Evolutionary conservation across 352 stramenopile species (phyloP).

Genomic region (Globisporangium okanoganense): DNA sequence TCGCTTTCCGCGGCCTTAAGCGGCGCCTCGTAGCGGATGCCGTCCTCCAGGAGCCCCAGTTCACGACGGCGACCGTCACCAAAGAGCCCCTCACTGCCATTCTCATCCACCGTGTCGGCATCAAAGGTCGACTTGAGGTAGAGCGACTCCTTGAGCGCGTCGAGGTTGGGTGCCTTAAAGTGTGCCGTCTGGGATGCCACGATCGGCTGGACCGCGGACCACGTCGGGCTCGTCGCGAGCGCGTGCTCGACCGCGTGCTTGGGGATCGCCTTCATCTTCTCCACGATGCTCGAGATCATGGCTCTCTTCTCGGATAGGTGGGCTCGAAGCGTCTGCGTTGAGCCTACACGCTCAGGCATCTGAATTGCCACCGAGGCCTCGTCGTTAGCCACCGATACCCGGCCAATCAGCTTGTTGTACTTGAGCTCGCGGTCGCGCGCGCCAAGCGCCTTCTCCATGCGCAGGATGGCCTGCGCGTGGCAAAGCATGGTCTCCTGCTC

Average conservation of each 20-base stretch:
- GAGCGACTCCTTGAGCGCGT: constrained; percentile 14
- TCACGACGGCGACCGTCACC: not conserved
- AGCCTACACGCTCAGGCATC: constrained; percentile 8
- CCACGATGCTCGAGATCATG: constrained; percentile 15
- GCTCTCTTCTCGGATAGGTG: constrained; percentile 8
- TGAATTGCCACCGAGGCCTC: not conserved
- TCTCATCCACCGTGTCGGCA: not conserved
- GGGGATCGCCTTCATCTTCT: constrained; percentile 14
- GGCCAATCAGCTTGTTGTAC: constrained; percentile 5
- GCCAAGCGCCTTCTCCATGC: constrained; percentile 18
- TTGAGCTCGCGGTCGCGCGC: not conserved
- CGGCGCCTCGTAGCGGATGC: constrained; percentile 15
- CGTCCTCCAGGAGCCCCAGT: constrained; percentile 15
- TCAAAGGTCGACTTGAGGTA: constrained; percentile 20
- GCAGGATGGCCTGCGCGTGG: constrained; percentile 19
- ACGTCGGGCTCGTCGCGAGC: constrained; percentile 7
- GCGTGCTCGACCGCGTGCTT: constrained; percentile 11
- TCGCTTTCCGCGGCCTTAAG: not conserved
- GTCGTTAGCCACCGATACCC: not conserved
- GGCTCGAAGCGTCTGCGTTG: not conserved
- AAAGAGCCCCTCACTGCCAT: not conserved
- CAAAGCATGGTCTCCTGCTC: constrained; percentile 15
- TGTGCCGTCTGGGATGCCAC: constrained; percentile 1
- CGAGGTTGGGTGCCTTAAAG: constrained; percentile 14
- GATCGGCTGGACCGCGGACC: constrained; percentile 12